Percentiles rank a stretch among this genome's conserved stretches.
Conservation (phyloP, 805 yeast species). For the Starmerella davenportii region DNA sequence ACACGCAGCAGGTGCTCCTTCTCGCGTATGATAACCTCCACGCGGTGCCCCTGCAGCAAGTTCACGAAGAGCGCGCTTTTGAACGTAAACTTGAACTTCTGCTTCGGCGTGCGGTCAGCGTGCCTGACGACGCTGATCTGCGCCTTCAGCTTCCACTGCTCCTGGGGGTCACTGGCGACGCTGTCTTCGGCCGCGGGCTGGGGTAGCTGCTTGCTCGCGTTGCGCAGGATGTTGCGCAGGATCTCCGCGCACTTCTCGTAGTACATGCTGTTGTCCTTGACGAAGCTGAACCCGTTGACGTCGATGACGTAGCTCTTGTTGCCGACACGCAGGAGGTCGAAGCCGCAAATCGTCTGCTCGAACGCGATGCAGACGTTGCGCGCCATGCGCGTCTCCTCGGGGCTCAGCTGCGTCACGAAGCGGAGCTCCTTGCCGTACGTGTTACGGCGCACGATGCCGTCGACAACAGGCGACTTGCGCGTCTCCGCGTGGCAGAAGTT, state of each 20-base stretch:
- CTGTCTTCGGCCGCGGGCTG: conserved; percentile 2
- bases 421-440: conserved; percentile 95
- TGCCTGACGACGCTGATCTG: conserved; percentile 81
- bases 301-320: conserved; percentile 87
- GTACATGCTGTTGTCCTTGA: conserved; percentile 73
- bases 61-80: conserved; percentile 73
- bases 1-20: conserved; percentile 74
- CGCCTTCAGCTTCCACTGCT: conserved; percentile 94
- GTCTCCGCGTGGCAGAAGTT: conserved; percentile 93
- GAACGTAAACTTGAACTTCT: conserved; percentile 89
- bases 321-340: conserved; percentile 75
- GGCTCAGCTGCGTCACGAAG: conserved; percentile 61
- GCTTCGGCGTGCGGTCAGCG: conserved; percentile 97
- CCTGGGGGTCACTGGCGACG: conserved; percentile 22
- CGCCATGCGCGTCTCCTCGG: conserved; percentile 68
- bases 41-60: conserved; percentile 79
- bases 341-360: conserved; percentile 91
- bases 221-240: conserved; percentile 52
- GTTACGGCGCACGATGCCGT: conserved; percentile 91
- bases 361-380: conserved; percentile 53
- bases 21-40: conserved; percentile 87
- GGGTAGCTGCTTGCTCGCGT: conserved; percentile 30
- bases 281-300: conserved; percentile 95
- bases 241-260: conserved; percentile 71
- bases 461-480: conserved; percentile 97